Conservation (phyloP, 805 yeast genomes). For the Yamadazyma endophytica region DNA sequence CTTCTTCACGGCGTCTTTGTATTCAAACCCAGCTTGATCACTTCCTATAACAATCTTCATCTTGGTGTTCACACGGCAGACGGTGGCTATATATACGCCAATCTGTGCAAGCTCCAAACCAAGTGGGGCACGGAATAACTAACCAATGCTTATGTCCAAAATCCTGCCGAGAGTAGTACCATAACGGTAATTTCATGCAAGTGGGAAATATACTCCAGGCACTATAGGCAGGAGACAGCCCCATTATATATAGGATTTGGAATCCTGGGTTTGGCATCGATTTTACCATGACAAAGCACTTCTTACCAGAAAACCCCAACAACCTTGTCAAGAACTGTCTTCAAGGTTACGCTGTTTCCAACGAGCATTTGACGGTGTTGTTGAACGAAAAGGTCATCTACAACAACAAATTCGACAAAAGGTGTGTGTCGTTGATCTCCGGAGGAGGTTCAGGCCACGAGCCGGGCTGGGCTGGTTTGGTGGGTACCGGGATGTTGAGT, state of each 20-base stretch:
- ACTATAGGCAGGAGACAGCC: too few species aligned
- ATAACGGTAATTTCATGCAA: too few species aligned
- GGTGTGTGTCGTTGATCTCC: conserved; percentile 27
- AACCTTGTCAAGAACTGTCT: conserved; percentile 35
- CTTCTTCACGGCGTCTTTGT: conserved; percentile 33
- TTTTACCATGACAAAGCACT: conserved; percentile 31
- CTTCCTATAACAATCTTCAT: conserved; percentile 34
- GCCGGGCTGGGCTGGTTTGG: conserved; percentile 39
- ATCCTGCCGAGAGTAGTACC: too few species aligned
- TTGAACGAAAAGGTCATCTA: conserved; percentile 36
- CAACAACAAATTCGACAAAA: conserved; percentile 22
- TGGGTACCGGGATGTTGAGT: conserved; percentile 33
- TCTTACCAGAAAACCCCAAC: conserved; percentile 30
- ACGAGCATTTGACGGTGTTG: conserved; percentile 30
- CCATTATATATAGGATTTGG: too few species aligned
- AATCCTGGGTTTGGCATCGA: too few species aligned
- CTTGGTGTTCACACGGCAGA: conserved; percentile 1
- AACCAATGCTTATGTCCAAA: too few species aligned
- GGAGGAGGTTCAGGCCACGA: conserved; percentile 46
- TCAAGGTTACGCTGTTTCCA: conserved; percentile 34
- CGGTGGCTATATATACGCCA: too few species aligned
- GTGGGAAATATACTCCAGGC: too few species aligned
- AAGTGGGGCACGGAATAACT: too few species aligned
- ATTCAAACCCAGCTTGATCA: conserved; percentile 44
- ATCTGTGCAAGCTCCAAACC: too few species aligned